These are phyloP conservation scores for Marsdenia floribunda DNA, from an alignment of 257 asterid genomes.

Conservation along the genomic window DNA sequence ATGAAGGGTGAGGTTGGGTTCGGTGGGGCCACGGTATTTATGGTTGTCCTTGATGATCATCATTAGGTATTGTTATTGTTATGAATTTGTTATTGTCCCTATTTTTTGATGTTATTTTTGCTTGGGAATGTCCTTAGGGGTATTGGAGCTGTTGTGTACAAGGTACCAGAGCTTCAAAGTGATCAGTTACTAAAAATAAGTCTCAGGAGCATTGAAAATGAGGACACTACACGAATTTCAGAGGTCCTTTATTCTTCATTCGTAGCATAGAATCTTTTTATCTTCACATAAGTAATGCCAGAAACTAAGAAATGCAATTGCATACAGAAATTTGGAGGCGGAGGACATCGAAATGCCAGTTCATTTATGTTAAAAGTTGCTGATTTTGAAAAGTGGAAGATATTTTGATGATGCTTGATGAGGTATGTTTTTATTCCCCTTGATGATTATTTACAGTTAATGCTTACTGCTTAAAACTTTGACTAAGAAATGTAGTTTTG, in stretches of 20 bases:
- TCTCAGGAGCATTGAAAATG: conserved; percentile 59
- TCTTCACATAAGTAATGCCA: background rate
- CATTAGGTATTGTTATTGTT: background rate
- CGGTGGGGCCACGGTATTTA: background rate
- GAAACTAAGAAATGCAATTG: conserved; percentile 11
- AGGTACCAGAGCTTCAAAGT: conserved; percentile 70
- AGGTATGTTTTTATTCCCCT: background rate
- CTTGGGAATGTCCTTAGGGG: conserved; percentile 41
- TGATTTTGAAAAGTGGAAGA: conserved; percentile 64
- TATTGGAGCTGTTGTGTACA: conserved; percentile 81
- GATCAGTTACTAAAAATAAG: conserved; percentile 62
- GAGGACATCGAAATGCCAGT: conserved; percentile 84
- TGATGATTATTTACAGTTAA: background rate
- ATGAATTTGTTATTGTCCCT: background rate
- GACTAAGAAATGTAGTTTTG: background rate
- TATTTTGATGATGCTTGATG: background rate
- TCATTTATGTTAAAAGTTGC: conserved; percentile 54
- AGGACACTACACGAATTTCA: conserved; percentile 82
- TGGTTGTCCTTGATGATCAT: background rate
- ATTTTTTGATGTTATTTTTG: background rate
- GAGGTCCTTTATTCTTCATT: conserved; percentile 36
- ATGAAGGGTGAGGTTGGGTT: too few relatives aligned
- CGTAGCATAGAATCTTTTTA: background rate
- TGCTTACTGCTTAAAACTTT: background rate
- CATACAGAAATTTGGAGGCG: conserved; percentile 69